Percentiles rank a stretch among this genome's conserved stretches.
Evolutionary conservation across 2,329 filamentous ascomycete species (phyloP).

Genomic region (Thyridium curvatum): DNA sequence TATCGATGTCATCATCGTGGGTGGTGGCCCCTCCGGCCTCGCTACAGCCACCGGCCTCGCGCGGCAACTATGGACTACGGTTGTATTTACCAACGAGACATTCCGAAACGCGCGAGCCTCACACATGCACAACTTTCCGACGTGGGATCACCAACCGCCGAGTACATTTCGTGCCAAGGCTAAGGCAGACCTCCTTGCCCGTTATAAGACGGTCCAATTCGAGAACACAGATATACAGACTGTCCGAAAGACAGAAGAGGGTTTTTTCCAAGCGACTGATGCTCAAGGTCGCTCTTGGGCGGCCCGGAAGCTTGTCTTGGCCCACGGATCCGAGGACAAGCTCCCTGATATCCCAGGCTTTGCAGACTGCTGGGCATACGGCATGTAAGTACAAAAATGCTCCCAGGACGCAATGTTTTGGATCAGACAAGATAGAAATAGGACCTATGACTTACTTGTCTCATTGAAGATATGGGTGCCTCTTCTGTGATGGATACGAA

Average conservation of each 20-base stretch:
- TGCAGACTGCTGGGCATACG: conserved; percentile 44
- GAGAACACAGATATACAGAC: conserved; percentile 16
- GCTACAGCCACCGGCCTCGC: conserved; percentile 33
- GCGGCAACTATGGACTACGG: conserved; percentile 38
- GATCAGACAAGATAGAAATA: neutral
- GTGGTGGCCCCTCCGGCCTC: conserved; percentile 37
- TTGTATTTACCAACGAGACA: conserved; percentile 42
- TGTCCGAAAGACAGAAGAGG: conserved; percentile 20
- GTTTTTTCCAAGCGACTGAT: conserved; percentile 31
- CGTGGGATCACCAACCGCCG: conserved; percentile 30
- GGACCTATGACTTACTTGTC: conserved; percentile 1
- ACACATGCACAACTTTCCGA: conserved; percentile 40
- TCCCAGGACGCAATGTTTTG: neutral
- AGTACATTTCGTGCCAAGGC: conserved; percentile 25
- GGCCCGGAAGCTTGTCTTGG: conserved; percentile 49
- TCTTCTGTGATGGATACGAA: conserved; percentile 56
- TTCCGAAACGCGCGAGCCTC: conserved; percentile 43
- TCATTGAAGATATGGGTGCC: conserved; percentile 43
- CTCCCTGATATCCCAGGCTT: conserved; percentile 47
- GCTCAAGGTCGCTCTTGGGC: conserved; percentile 31
- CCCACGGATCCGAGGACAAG: conserved; percentile 45
- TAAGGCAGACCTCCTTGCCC: conserved; percentile 21
- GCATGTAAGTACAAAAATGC: conserved; percentile 32
- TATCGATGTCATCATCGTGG: conserved; percentile 28
- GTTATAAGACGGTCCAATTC: conserved; percentile 27